Conservation (phyloP, 2,329 filamentous ascomycete species). For the Neofusicoccum parvum region DNA sequence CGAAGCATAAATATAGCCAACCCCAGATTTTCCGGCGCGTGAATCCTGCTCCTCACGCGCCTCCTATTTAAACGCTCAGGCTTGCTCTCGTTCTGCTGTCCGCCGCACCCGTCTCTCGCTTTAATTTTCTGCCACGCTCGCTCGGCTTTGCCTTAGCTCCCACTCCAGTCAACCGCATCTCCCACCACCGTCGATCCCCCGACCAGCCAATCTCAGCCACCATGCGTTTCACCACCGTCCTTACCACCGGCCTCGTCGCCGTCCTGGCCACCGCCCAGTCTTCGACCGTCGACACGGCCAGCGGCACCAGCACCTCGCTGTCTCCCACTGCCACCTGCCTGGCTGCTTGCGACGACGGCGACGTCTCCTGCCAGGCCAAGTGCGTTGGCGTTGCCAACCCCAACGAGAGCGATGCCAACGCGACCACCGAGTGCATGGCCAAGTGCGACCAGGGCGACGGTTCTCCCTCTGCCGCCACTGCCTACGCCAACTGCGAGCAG, state of each 20-base stretch:
- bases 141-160: background rate
- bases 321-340: slow-evolving; percentile 37
- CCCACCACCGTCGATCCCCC: slow-evolving; percentile 15
- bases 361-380: slow-evolving; percentile 55
- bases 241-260: slow-evolving; percentile 49
- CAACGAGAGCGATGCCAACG: slow-evolving; percentile 51
- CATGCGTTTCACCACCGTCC: slow-evolving; percentile 48
- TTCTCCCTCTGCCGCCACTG: slow-evolving; percentile 46
- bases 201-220: slow-evolving; percentile 25
- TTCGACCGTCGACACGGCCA: slow-evolving; percentile 37
- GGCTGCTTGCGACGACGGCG: slow-evolving; percentile 42
- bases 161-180: background rate
- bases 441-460: slow-evolving; percentile 58
- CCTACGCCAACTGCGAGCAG: slow-evolving; percentile 52
- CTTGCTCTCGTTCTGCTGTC: background rate
- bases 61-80: slow-evolving; percentile 25
- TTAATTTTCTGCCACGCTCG: slow-evolving; percentile 24
- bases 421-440: slow-evolving; percentile 55
- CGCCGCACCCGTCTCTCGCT: slow-evolving; percentile 20
- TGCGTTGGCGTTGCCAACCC: slow-evolving; percentile 57
- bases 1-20: slow-evolving; percentile 24
- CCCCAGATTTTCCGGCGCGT: slow-evolving; percentile 17
- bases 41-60: slow-evolving; percentile 23
- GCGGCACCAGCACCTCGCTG: slow-evolving; percentile 34
- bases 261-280: slow-evolving; percentile 24